A percentile compares a stretch with the other conserved stretches of the same genome.
Conservation (phyloP, 345 rosid genomes). For the Angophora floribunda region DNA sequence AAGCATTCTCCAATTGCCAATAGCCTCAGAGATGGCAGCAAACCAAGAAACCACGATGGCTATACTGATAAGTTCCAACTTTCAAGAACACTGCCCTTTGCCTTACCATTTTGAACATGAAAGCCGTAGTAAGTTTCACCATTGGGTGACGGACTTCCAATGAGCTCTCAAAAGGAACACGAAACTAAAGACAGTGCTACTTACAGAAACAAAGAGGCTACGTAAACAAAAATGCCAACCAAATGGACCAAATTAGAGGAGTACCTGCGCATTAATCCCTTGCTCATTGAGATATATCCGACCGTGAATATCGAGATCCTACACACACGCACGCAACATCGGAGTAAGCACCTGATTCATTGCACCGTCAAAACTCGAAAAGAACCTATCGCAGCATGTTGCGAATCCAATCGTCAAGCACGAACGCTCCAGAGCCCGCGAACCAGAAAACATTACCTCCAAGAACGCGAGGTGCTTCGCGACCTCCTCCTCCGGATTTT, state of each 20-base stretch:
- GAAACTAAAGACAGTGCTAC: background rate
- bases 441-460: conserved; percentile 19
- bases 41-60: background rate
- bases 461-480: conserved; percentile 58
- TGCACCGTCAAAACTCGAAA: background rate
- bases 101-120: background rate
- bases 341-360: background rate
- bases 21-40: background rate
- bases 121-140: background rate
- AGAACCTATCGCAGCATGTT: background rate
- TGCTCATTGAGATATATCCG: conserved; percentile 78
- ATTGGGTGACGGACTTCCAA: background rate
- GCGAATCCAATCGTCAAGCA: background rate
- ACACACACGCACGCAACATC: background rate
- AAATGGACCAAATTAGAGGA: background rate
- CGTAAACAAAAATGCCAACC: background rate
- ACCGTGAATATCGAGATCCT: conserved; percentile 69
- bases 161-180: background rate
- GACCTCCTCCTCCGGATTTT: conserved; percentile 54
- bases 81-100: background rate
- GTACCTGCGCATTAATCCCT: conserved; percentile 96
- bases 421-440: background rate
- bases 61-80: background rate
- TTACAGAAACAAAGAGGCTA: background rate
- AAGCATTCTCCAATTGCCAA: background rate